Evolutionary conservation across 2,329 filamentous ascomycete genomes (phyloP).

Genomic region (Epicoccum nigrum): DNA sequence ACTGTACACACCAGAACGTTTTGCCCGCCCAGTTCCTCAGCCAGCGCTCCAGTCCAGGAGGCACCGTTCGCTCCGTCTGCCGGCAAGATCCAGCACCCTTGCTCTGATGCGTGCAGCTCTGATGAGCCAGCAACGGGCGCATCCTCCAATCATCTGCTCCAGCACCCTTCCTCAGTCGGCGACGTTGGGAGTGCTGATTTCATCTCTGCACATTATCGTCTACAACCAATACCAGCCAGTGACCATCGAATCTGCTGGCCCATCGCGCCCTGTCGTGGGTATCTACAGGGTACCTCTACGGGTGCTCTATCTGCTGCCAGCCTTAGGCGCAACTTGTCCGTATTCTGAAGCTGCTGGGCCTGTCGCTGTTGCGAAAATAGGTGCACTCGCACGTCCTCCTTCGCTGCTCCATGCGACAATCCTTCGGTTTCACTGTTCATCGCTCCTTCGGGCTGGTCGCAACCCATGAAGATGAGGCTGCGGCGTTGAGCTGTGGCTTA

Average conservation of each 20-base stretch:
- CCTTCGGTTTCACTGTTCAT: slow-evolving; percentile 1
- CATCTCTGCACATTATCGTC: slow-evolving; percentile 10
- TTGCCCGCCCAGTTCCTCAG: slow-evolving; percentile 13
- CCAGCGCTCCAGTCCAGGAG: slow-evolving; percentile 14
- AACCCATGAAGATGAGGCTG: slow-evolving; percentile 13
- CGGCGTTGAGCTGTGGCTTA: slow-evolving; percentile 16
- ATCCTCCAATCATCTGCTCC: slow-evolving; percentile 8
- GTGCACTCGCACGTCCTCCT: background rate
- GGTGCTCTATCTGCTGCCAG: slow-evolving; percentile 30
- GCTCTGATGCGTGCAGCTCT: slow-evolving; percentile 18
- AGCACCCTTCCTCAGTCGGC: slow-evolving; percentile 2
- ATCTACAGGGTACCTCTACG: slow-evolving; percentile 4
- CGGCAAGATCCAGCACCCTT: slow-evolving; percentile 20
- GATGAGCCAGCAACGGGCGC: slow-evolving; percentile 20
- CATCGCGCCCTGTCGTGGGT: slow-evolving; percentile 8
- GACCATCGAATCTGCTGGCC: slow-evolving; percentile 6
- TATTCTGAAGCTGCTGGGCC: slow-evolving; percentile 4
- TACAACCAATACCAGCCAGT: slow-evolving; percentile 9
- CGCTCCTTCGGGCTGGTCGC: slow-evolving; percentile 2
- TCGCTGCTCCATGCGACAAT: slow-evolving; percentile 11
- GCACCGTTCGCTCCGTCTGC: slow-evolving; percentile 10
- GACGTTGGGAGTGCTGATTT: slow-evolving; percentile 13
- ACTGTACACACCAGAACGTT: slow-evolving; percentile 21
- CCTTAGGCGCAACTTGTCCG: slow-evolving; percentile 1
- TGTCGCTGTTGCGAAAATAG: slow-evolving; percentile 11